Evolutionary conservation across 768 basidiomycete genomes (phyloP).

Genomic region (Pleurotus pulmonarius): DNA sequence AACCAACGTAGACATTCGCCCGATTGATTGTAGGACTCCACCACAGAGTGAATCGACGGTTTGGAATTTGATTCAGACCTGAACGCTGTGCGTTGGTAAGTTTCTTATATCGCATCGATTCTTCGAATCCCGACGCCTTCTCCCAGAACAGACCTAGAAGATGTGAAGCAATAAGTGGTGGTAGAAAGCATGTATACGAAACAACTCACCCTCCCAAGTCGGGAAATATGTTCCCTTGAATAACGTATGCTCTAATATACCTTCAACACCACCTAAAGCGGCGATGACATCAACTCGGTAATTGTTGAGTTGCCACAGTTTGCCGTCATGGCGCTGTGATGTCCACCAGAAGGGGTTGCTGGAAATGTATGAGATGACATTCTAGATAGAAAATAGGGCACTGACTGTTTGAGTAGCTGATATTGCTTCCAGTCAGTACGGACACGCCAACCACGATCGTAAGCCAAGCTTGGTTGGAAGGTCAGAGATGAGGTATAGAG

Average conservation of each 20-base stretch:
- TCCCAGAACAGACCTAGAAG: constrained; percentile 87
- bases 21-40: constrained; percentile 99
- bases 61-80: constrained; percentile 96
- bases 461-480: constrained; percentile 62
- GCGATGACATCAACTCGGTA: constrained; percentile 99
- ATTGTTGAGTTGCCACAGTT: constrained; percentile 96
- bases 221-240: constrained; percentile 99
- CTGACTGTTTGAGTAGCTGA: constrained; percentile 85
- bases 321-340: constrained; percentile 92
- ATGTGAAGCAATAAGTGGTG: constrained; percentile 4
- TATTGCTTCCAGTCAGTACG: constrained; percentile 98
- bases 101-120: constrained; percentile 94
- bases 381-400: constrained; percentile 10
- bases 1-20: constrained; percentile 99
- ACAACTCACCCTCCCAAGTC: constrained; percentile 80
- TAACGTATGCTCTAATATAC: constrained; percentile 92
- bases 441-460: constrained; percentile 99
- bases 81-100: constrained; percentile 98
- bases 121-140: constrained; percentile 96
- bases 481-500: not conserved
- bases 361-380: constrained; percentile 11
- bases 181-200: not conserved
- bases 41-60: constrained; percentile 99
- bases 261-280: constrained; percentile 95
- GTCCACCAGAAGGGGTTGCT: constrained; percentile 99